Evolutionary conservation across 106 monocot species (phyloP).

Genomic region (Dioscorea zingiberensis): DNA sequence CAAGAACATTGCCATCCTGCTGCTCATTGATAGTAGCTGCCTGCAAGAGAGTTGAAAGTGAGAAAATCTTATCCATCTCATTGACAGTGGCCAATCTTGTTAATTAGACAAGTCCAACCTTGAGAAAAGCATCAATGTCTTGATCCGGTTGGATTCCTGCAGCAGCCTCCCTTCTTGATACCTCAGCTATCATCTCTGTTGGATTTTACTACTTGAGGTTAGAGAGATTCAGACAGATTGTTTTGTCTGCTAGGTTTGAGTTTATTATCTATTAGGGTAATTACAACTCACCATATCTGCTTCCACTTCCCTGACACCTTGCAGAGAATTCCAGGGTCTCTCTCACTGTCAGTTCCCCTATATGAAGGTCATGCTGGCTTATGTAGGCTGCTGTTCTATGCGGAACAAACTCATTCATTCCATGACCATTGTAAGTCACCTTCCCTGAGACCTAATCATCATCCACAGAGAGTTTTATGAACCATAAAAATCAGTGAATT

Average conservation of each 20-base stretch:
- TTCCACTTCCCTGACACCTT: constrained; percentile 56
- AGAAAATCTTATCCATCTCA: neutral
- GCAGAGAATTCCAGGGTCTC: constrained; percentile 62
- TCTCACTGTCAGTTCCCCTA: constrained; percentile 63
- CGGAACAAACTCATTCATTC: constrained; percentile 58
- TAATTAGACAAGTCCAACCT: constrained; percentile 17
- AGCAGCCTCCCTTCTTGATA: constrained; percentile 47
- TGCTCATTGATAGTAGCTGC: constrained; percentile 31
- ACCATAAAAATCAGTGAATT: neutral
- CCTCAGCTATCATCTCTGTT: constrained; percentile 47
- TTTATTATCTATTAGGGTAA: neutral
- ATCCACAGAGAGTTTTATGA: neutral
- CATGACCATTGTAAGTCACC: constrained; percentile 59
- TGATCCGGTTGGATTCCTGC: constrained; percentile 51
- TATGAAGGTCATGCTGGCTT: constrained; percentile 56
- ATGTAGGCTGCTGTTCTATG: constrained; percentile 63
- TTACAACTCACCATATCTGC: constrained; percentile 32
- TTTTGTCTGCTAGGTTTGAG: neutral
- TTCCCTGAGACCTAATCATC: constrained; percentile 18
- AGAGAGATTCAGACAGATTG: neutral
- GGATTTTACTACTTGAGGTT: neutral
- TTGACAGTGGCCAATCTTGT: too few relatives aligned
- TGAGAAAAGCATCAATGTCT: constrained; percentile 52
- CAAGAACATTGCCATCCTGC: constrained; percentile 23
- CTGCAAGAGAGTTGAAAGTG: constrained; percentile 11